These are phyloP conservation scores for Cyclotella choctawhatcheeana DNA, from an alignment of 108 stramenopile genomes.

Conservation along the genomic window DNA sequence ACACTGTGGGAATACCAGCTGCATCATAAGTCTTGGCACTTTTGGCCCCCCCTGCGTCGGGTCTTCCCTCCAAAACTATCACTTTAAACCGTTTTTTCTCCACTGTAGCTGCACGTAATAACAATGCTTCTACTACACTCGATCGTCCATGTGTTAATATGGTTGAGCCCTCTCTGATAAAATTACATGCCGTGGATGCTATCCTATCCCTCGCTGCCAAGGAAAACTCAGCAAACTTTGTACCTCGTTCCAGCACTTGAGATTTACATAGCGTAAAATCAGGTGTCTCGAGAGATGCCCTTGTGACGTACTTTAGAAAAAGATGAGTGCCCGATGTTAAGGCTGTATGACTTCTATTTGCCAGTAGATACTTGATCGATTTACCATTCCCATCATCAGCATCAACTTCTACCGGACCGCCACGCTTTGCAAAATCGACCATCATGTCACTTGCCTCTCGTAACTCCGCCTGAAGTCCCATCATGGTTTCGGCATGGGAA, in stretches of 20 bases:
- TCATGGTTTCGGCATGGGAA: conserved; percentile 83
- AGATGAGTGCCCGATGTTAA: conserved; percentile 78
- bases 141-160: conserved; percentile 94
- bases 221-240: conserved; percentile 87
- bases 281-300: conserved; percentile 85
- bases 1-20: conserved; percentile 88
- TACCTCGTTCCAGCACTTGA: conserved; percentile 87
- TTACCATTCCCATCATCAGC: neutral
- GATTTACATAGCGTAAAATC: conserved; percentile 82
- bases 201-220: conserved; percentile 90
- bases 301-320: conserved; percentile 90
- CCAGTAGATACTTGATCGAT: conserved; percentile 27
- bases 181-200: conserved; percentile 80
- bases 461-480: conserved; percentile 86
- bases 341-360: conserved; percentile 69
- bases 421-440: conserved; percentile 56
- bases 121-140: conserved; percentile 83
- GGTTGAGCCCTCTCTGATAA: conserved; percentile 88
- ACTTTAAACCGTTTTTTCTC: conserved; percentile 86
- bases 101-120: conserved; percentile 73
- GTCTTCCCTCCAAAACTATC: conserved; percentile 89
- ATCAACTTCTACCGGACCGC: conserved; percentile 14
- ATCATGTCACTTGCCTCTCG: conserved; percentile 69
- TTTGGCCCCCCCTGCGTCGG: conserved; percentile 88
- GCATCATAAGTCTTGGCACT: conserved; percentile 69